Evolutionary conservation across 169 alveolate species (phyloP).

Genomic region (Eimeria mitis): DNA sequence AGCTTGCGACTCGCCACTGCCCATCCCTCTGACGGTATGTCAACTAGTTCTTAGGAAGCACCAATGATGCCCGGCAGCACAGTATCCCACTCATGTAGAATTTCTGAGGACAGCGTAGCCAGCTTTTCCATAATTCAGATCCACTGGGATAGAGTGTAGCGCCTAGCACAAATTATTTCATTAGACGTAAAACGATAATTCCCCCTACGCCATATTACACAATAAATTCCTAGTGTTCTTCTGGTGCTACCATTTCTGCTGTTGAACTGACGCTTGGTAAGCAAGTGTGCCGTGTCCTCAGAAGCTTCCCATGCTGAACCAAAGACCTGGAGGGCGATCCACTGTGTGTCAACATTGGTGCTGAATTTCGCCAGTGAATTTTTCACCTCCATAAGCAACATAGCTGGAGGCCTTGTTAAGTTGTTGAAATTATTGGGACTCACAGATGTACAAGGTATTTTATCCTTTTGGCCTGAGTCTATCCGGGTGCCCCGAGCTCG

Average conservation of each 20-base stretch:
- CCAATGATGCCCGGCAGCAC: not conserved
- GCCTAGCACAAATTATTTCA: not conserved
- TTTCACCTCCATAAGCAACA: constrained; percentile 49
- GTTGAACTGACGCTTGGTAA: not conserved
- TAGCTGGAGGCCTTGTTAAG: constrained; percentile 52
- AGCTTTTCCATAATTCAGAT: not conserved
- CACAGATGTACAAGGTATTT: constrained; percentile 50
- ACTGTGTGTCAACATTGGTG: constrained; percentile 37
- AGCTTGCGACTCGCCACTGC: constrained; percentile 46
- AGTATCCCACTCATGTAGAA: not conserved
- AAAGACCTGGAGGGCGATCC: not conserved
- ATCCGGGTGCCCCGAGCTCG: constrained; percentile 34
- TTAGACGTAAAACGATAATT: not conserved
- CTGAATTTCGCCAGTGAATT: constrained; percentile 68
- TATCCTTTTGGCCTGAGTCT: constrained; percentile 67
- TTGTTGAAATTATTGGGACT: constrained; percentile 46
- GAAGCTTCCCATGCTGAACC: constrained; percentile 26
- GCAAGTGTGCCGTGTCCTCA: constrained; percentile 1
- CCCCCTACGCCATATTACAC: not conserved
- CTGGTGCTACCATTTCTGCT: not conserved
- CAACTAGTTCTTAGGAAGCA: not conserved
- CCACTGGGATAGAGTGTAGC: not conserved
- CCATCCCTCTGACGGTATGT: constrained; percentile 38
- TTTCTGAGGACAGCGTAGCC: not conserved
- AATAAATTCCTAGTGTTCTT: not conserved